These are phyloP conservation scores for Betula pendula DNA, from an alignment of 306 rosid genomes.

Conservation along the genomic window DNA sequence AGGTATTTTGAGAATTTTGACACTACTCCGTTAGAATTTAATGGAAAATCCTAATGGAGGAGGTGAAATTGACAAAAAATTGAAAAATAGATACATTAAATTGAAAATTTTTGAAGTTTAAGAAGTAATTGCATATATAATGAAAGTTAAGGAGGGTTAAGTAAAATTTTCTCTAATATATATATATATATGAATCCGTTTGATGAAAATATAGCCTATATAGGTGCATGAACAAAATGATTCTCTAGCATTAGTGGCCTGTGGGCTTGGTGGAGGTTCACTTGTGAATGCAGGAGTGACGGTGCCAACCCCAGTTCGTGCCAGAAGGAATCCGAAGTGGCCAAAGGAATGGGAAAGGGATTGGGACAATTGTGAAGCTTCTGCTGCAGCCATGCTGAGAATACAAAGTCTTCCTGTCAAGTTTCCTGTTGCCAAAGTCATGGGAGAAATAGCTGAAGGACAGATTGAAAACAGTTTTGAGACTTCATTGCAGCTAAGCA, in stretches of 20 bases:
- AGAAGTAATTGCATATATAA: no score
- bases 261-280: constrained; percentile 48
- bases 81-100: no score
- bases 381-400: constrained; percentile 38
- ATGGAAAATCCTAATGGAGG: no score
- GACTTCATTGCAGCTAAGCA: constrained; percentile 30
- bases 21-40: no score
- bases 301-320: constrained; percentile 34
- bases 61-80: no score
- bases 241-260: constrained; percentile 33
- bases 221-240: constrained; percentile 32
- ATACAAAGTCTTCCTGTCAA: constrained; percentile 31
- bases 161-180: no score
- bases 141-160: no score
- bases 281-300: constrained; percentile 43
- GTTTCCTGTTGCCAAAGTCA: constrained; percentile 30
- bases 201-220: constrained; percentile 9
- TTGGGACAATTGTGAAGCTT: constrained; percentile 42
- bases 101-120: no score
- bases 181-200: not conserved
- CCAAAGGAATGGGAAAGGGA: constrained; percentile 45
- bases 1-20: no score
- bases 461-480: constrained; percentile 29
- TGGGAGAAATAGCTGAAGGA: constrained; percentile 27
- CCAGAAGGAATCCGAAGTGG: constrained; percentile 37